These are phyloP conservation scores for Didymella pinodella DNA, from an alignment of 2,329 filamentous ascomycete genomes.

Conservation along the genomic window DNA sequence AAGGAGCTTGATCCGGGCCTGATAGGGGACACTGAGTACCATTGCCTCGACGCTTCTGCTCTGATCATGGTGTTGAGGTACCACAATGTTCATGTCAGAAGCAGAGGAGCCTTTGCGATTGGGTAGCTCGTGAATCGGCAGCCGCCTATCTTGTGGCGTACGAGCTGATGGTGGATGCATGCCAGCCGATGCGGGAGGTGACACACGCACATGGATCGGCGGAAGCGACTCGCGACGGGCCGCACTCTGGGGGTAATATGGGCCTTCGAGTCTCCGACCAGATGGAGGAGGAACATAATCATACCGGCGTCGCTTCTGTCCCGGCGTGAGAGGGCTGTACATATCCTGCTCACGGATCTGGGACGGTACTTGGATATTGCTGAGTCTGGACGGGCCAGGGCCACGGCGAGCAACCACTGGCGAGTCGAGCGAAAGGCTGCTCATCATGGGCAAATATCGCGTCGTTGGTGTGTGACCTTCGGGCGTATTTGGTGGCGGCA, in stretches of 20 bases:
- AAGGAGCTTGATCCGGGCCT: slow-evolving; percentile 79
- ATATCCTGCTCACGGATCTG: slow-evolving; percentile 32
- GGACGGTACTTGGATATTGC: slow-evolving; percentile 39
- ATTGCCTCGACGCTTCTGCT: slow-evolving; percentile 68
- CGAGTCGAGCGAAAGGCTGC: slow-evolving; percentile 53
- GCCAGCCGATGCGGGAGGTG: slow-evolving; percentile 43
- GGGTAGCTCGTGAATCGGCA: slow-evolving; percentile 8
- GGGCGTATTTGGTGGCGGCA: slow-evolving; percentile 49
- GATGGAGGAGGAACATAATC: slow-evolving; percentile 52
- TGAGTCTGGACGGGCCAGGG: slow-evolving; percentile 38
- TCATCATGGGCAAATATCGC: slow-evolving; percentile 48
- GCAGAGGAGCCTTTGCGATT: slow-evolving; percentile 22
- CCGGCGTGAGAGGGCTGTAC: slow-evolving; percentile 46
- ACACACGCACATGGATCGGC: slow-evolving; percentile 42
- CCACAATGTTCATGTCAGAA: slow-evolving; percentile 34
- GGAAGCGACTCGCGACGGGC: slow-evolving; percentile 46
- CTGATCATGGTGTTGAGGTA: slow-evolving; percentile 49
- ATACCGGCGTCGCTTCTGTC: slow-evolving; percentile 47
- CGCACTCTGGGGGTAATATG: slow-evolving; percentile 44
- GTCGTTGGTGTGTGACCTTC: slow-evolving; percentile 45
- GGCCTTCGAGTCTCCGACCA: slow-evolving; percentile 65
- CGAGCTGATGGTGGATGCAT: slow-evolving; percentile 41
- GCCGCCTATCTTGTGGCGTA: slow-evolving; percentile 41
- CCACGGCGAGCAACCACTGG: slow-evolving; percentile 35
- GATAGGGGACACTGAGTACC: slow-evolving; percentile 77